Percentiles rank a stretch among this genome's conserved stretches.
These are phyloP conservation scores for Astragalus glycyphyllos DNA, from an alignment of 306 rosid species.

Conservation along the genomic window DNA sequence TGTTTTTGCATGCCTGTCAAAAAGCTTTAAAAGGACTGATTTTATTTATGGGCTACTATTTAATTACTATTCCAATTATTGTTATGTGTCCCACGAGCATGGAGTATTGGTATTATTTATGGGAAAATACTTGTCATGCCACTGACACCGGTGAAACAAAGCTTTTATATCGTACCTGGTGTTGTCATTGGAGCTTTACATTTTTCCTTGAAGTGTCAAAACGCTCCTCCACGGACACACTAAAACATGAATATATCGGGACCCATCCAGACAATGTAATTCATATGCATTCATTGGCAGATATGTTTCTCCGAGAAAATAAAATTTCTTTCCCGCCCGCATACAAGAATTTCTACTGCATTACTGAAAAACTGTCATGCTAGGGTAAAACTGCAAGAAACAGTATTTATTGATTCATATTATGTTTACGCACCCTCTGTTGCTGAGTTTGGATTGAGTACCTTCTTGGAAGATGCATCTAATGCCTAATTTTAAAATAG, in stretches of 20 bases:
- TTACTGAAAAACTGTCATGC: not conserved
- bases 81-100: not conserved
- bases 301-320: not conserved
- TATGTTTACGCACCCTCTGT: not conserved
- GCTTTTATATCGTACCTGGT: not conserved
- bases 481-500: not conserved
- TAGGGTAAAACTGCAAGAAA: not conserved
- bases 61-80: not conserved
- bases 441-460: not conserved
- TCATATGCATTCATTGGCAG: constrained; percentile 12
- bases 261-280: not conserved
- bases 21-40: not conserved
- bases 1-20: not conserved
- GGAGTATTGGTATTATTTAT: not conserved
- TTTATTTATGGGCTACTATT: constrained; percentile 5
- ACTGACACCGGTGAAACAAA: not conserved
- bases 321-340: not conserved
- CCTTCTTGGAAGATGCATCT: not conserved
- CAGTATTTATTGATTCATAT: not conserved
- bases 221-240: not conserved
- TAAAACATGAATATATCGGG: not conserved
- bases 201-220: not conserved
- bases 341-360: constrained; percentile 4
- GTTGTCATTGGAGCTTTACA: not conserved
- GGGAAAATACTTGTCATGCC: not conserved